Conservation (phyloP, 2,329 filamentous ascomycete species). For the Fusarium nisikadoi region DNA sequence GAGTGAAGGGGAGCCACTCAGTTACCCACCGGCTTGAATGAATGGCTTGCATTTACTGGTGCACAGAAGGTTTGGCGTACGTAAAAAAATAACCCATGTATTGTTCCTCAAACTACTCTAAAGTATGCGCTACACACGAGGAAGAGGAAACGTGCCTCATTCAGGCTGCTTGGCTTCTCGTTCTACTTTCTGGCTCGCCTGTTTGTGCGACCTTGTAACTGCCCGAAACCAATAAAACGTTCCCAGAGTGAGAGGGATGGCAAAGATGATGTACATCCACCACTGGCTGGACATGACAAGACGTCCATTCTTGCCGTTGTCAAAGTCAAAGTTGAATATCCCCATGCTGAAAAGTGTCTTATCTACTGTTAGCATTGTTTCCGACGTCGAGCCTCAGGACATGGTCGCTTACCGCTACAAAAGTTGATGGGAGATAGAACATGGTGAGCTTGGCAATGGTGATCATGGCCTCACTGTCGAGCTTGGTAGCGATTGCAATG, state of each 20-base stretch:
- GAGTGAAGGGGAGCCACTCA: not conserved
- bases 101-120: fast-evolving
- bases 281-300: not conserved
- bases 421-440: not conserved
- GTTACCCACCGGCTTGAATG: not conserved
- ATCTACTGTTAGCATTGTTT: not conserved
- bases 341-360: not conserved
- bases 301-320: not conserved
- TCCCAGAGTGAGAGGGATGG: not conserved
- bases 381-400: too few species aligned
- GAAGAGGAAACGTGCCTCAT: not conserved
- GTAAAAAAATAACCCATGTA: not conserved
- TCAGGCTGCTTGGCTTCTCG: not conserved
- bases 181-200: not conserved
- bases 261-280: not conserved
- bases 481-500: fast-evolving
- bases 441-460: not conserved
- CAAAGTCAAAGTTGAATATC: not conserved
- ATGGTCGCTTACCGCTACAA: not conserved
- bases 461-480: not conserved
- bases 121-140: fast-evolving
- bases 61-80: not conserved
- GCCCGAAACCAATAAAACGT: not conserved
- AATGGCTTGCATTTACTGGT: not conserved
- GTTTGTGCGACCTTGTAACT: not conserved